Percentiles rank a stretch among this genome's conserved stretches.
phyloP scores from a whole-genome alignment of 768 basidiomycete species.

The Candolleomyces efflorescens region DNA sequence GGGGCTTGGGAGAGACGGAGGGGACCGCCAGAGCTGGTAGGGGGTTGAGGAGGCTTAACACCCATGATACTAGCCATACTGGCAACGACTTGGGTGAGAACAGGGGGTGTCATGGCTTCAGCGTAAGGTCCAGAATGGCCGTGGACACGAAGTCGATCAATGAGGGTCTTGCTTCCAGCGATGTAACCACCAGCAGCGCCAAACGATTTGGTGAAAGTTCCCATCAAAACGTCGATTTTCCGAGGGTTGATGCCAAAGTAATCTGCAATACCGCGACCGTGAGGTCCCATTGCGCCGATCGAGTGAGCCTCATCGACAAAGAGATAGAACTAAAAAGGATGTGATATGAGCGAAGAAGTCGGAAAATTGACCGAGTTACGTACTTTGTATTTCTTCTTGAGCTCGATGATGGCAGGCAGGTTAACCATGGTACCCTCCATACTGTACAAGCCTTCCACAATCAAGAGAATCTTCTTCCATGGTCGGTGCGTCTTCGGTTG shows the following conservation, averaged over 20 bases:
- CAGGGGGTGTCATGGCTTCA: slow-evolving; percentile 87
- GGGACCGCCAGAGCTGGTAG: slow-evolving; percentile 25
- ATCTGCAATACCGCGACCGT: slow-evolving; percentile 92
- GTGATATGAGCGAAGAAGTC: neutral
- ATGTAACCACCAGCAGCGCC: slow-evolving; percentile 96
- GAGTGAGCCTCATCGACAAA: slow-evolving; percentile 98
- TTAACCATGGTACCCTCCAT: slow-evolving; percentile 98
- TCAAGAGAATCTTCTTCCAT: slow-evolving; percentile 96
- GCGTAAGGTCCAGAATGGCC: slow-evolving; percentile 84
- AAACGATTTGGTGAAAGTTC: slow-evolving; percentile 95
- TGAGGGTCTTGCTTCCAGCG: slow-evolving; percentile 73
- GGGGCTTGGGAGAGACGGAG: slow-evolving; percentile 25
- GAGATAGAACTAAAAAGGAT: slow-evolving; percentile 72
- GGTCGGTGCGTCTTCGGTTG: slow-evolving; percentile 98
- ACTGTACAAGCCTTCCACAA: slow-evolving; percentile 94
- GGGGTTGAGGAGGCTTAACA: slow-evolving; percentile 35
- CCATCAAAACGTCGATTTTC: slow-evolving; percentile 94
- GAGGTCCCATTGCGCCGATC: slow-evolving; percentile 90
- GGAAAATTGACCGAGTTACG: slow-evolving; percentile 12
- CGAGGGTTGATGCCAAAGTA: slow-evolving; percentile 86
- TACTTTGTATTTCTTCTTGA: slow-evolving; percentile 96
- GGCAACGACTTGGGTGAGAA: slow-evolving; percentile 85
- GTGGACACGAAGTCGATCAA: slow-evolving; percentile 76
- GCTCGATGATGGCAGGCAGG: slow-evolving; percentile 73
- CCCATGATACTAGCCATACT: slow-evolving; percentile 99